Base-by-base conservation (phyloP, 352 stramenopile species). In the Globisporangium paddicum region DNA sequence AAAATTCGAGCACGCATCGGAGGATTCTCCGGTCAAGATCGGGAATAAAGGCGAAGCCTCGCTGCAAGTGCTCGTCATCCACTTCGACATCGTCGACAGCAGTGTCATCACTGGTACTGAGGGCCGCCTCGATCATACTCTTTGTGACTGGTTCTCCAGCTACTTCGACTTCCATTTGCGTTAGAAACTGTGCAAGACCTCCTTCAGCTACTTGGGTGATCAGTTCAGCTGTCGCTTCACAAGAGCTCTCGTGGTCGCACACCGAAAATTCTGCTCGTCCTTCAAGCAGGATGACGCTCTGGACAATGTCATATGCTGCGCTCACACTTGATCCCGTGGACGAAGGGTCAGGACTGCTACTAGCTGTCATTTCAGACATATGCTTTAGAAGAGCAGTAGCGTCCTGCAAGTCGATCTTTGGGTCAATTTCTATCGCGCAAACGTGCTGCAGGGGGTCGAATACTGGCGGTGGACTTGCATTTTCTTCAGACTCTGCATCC, bases 401-500 rank as follows among this genome's bases (percentile, higher is more conserved):
- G 26, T 58, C 47, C 16, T 23, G 5, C 10, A 58, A 26, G 35
- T 64, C 49, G 42, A 76, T 38, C 8, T 69, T 66, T 18, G 51
- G 18, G 11, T 48, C 26, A 44, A 82, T 63, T 10, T 47, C 61
- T n/a, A 82, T 77, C 13, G 70, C 72, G 19, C 64, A 71, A 19
- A 75, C 3, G 44, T 82, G 72, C 19, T 32, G 45, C 16, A 69
- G 54, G 6, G 72, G 70, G 44, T 79, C 62, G 35, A 82, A 79
- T 38, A 47, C 19, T 38, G 47, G 58, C 10, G 53, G 19, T 30
- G 28, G 11, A 26, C 11, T 34, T 5, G 14, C 34, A 32, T 26
- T 5, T n/a, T 14, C 13, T 10, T 37, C 37, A 23, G 7, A 1
- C 13, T 49, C 26, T 49, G 11, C 26, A 11, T 68, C 67, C 14